phyloP scores from a whole-genome alignment of 495 filamentous ascomycete species.

The Bathelium albidoporum region DNA sequence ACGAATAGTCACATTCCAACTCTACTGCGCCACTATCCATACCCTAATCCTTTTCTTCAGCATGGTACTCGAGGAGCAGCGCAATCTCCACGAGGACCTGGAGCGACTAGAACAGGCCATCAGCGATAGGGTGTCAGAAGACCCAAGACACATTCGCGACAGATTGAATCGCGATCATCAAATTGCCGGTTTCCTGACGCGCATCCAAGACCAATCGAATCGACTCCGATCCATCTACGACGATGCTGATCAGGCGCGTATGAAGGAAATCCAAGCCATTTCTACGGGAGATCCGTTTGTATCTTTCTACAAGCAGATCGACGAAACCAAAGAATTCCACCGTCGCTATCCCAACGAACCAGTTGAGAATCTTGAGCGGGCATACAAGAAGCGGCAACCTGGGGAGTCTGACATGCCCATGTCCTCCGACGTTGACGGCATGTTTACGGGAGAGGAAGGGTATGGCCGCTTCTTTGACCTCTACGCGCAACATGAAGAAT shows the following conservation, averaged over 20 bases:
- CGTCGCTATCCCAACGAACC: slow-evolving; percentile 86
- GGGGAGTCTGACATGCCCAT: slow-evolving; percentile 47
- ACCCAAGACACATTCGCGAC: slow-evolving; percentile 84
- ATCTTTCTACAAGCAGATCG: slow-evolving; percentile 79
- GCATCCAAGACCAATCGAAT: slow-evolving; percentile 75
- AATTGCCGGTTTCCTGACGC: slow-evolving; percentile 70
- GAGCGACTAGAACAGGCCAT: slow-evolving; percentile 91
- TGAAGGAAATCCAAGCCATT: slow-evolving; percentile 72
- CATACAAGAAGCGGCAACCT: slow-evolving; percentile 67
- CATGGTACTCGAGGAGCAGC: slow-evolving; percentile 86
- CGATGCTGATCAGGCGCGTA: slow-evolving; percentile 58
- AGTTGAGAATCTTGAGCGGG: slow-evolving; percentile 86
- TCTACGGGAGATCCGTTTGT: slow-evolving; percentile 83
- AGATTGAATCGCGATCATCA: slow-evolving; percentile 82
- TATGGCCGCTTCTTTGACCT: slow-evolving; percentile 87
- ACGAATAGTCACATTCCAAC: too few species aligned
- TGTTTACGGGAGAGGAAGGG: slow-evolving; percentile 93
- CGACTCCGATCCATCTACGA: slow-evolving; percentile 76
- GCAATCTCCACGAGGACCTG: slow-evolving; percentile 87
- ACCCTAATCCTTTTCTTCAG: slow-evolving; percentile 15
- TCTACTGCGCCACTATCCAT: background rate
- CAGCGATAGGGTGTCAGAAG: slow-evolving; percentile 75
- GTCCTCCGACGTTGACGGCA: slow-evolving; percentile 61
- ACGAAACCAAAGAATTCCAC: slow-evolving; percentile 75
- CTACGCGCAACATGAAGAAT: slow-evolving; percentile 71